Conservation (phyloP, 23 red algal genomes). For the Gracilariopsis chorda region DNA sequence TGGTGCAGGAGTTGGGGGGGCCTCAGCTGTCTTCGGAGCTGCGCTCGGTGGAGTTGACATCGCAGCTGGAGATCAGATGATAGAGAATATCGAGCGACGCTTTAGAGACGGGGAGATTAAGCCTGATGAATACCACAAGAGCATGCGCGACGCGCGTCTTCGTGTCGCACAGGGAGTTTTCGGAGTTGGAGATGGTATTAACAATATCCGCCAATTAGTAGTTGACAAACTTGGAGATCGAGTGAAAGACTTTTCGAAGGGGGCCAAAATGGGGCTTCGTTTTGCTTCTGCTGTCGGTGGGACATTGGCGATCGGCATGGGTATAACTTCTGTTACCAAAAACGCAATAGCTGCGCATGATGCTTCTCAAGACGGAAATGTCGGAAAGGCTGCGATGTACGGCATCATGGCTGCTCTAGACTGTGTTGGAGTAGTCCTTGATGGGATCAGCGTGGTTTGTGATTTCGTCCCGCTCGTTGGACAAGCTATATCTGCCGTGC, state of each 20-base stretch:
- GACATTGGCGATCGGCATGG: not conserved
- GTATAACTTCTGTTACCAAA: not conserved
- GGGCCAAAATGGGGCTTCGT: not conserved
- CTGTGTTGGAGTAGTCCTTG: not conserved
- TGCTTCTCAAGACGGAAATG: not conserved
- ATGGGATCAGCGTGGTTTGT: slow-evolving; percentile 2
- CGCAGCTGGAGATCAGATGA: slow-evolving; percentile 29
- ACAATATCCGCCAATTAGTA: not conserved
- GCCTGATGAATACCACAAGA: not conserved
- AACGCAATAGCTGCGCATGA: not conserved
- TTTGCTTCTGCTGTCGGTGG: not conserved
- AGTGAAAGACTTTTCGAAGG: not conserved
- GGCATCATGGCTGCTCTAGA: slow-evolving; percentile 21
- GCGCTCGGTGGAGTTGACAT: slow-evolving; percentile 5
- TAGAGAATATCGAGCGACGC: not conserved
- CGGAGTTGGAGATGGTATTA: slow-evolving; percentile 15
- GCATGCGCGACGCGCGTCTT: not conserved
- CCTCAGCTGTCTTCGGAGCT: not conserved
- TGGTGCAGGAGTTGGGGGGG: not conserved
- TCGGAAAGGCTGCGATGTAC: not conserved
- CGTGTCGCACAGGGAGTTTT: not conserved
- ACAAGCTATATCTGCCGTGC: not conserved
- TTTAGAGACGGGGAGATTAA: not conserved
- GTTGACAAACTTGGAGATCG: not conserved
- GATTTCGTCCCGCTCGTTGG: slow-evolving; percentile 18